Base-by-base conservation (phyloP, 2,329 filamentous ascomycete species). In the Didymella exigua region DNA sequence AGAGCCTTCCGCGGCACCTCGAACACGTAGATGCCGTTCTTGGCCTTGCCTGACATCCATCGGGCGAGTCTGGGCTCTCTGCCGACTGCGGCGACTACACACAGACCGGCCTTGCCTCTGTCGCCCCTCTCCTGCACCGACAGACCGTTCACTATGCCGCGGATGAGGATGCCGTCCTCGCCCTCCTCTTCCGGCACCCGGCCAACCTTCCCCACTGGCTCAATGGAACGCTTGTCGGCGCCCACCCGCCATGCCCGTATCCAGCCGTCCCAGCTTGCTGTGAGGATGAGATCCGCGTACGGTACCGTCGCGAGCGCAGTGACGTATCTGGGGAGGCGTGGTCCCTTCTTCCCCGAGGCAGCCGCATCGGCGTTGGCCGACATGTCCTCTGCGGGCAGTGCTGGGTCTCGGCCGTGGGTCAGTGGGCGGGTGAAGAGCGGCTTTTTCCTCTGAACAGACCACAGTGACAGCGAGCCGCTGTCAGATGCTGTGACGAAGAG, bases 361-460 rank as follows among this genome's bases (percentile, higher is more conserved):
- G 86, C 81, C 1, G 88, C 86, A 50, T 89, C 70, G 44, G 78
- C 73, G 42, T 72, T 68, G n/a, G 91, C 89, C 1, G 88, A 93
- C 27, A 87, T 85, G 64, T 90, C 82, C 18, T 88, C 82, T 1
- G 89, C 83, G 2, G 82, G 79, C 46, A 93, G 78, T 2, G 88
- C 80, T 3, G 87, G 85, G 56, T 97, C 92, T 46, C 96, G 79
- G 27, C 95, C 95, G 75, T 99, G 95, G 4, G 93, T 92, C 26
- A 90, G 81, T 2, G 88, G 84, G 38, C 95, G 78, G 3, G 90
- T 89, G 75, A 88, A 89, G 9, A 99, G 81, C 0, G 95, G 89
- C 76, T 98, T 98, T 83, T 99, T 99, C 80, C 96, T 96, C 72
- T 93, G 85, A 19, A 92, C 82, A 57, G 87, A 91, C 93, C 93